Percentiles rank a stretch among this genome's conserved stretches.
These are phyloP conservation scores for Fraxinus baroniana DNA, from an alignment of 305 asterid species.

Conservation along the genomic window DNA sequence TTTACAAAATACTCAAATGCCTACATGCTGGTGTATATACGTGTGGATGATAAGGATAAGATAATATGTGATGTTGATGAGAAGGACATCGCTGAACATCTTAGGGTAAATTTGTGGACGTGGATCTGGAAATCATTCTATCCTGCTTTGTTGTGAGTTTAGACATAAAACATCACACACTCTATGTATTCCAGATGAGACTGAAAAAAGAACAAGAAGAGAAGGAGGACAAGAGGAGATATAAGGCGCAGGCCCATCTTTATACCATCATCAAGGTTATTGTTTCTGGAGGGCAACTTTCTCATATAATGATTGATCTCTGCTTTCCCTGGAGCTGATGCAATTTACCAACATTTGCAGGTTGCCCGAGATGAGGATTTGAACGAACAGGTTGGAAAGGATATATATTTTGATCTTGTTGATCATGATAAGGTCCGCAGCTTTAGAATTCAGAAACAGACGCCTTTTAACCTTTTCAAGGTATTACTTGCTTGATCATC, in stretches of 20 bases:
- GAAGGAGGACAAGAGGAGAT: slow-evolving; percentile 88
- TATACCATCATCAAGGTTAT: slow-evolving; percentile 89
- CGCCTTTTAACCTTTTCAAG: slow-evolving; percentile 66
- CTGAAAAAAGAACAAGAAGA: slow-evolving; percentile 80
- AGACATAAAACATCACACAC: slow-evolving; percentile 19
- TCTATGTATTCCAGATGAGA: slow-evolving; percentile 53
- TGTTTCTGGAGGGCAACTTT: slow-evolving; percentile 15
- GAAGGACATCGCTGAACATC: slow-evolving; percentile 95
- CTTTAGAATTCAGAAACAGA: slow-evolving; percentile 85
- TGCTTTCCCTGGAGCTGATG: slow-evolving; percentile 24
- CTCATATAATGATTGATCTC: slow-evolving; percentile 10
- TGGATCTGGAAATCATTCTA: slow-evolving; percentile 14
- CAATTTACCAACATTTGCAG: slow-evolving; percentile 37
- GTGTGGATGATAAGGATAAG: slow-evolving; percentile 93
- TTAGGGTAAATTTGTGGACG: slow-evolving; percentile 53
- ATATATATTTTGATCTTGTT: slow-evolving; percentile 86
- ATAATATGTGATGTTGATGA: slow-evolving; percentile 93
- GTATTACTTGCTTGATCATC: slow-evolving; percentile 20
- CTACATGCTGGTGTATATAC: slow-evolving; percentile 96
- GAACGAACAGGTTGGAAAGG: slow-evolving; percentile 84
- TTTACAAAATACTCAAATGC: slow-evolving; percentile 97
- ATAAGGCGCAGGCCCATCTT: slow-evolving; percentile 90
- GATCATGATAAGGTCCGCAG: slow-evolving; percentile 92
- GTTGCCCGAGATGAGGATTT: slow-evolving; percentile 96
- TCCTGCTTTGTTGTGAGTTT: slow-evolving; percentile 14